Evolutionary conservation across 2,329 filamentous ascomycete species (phyloP), one percentile per base, ranked within the genome.

Genomic region (Nemania serpens): DNA sequence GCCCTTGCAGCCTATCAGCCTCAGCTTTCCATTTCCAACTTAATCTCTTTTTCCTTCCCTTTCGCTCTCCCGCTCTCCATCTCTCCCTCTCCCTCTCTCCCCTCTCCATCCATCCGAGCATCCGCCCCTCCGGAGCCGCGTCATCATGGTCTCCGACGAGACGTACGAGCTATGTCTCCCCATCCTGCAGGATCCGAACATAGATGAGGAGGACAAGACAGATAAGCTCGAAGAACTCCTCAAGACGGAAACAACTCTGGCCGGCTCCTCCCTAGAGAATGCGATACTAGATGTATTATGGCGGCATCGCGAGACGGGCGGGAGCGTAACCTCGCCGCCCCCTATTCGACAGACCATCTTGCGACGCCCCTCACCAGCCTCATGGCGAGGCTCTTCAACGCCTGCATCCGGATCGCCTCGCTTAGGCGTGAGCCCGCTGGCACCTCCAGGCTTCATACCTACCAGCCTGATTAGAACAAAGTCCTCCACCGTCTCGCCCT

Each of bases 131-230:
- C 62, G 53, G 55, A 62, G 61, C 66, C 67, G 57, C 71, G 69
- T 77, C 72, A 84, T 64, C 74, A 97, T 98, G 94, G 88, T 97
- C 65, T 91, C 93, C 70, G 94, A 98, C 82, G 88, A 93, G 70
- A 88, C 94, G 58, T 96, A 96, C 81, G 93, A 97, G 70, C 85
- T 95, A 72, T 97, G 93, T 76, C 86, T 96, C 74, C 91, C 92
- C 54, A 86, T 97, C 73, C 85, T 99, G 66, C 88, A 95, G 79
- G 89, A 97, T 77, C 79, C 87, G 60, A 82, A 84, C 57, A 82
- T 97, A 63, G 91, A 96, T 70, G 95, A 98, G 66, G 95, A 99
- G 77, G 94, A 97, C 73, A 96, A 95, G 82, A 94, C 91, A 50
- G 94, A 98, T 77, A 91, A 86, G 77, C 82, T 97, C 55, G 93